Evolutionary conservation across 345 rosid genomes (phyloP), one percentile per base, ranked within the genome.

Genomic region (Cardamine chenopodiifolia): DNA sequence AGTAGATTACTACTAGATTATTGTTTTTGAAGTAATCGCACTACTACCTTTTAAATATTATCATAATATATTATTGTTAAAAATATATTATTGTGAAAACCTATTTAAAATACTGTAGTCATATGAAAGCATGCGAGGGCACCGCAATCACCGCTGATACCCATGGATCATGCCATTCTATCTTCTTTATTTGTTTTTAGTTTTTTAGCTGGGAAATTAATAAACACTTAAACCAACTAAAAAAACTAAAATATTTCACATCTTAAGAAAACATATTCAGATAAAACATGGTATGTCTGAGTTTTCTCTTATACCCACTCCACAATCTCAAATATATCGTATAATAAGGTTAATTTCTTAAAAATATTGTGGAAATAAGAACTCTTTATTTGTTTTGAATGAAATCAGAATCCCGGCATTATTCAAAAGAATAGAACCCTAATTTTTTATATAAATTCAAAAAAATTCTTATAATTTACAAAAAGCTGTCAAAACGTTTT

Each of bases 111-210:
- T 58, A 66, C 17, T 47, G 61, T 75, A 50, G 73, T 28, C 68
- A 68, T 65, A 70, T 37, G 61, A 77, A 70, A 70, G 60, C 80
- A 77, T 77, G 76, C 71, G 80, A 70, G 44, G 66, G 66, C 58
- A 76, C 80, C 80, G 75, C 75, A 44, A 69, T 55, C 74, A 45
- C 79, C 79, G 79, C 74, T 76, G 60, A 22, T 17, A 26, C 66
- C 60, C 63, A 62, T 34, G 66, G 66, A 54, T 62, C 60, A 70
- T 76, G 70, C 66, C 71, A 45, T 34, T 62, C 22, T 19, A 37
- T 63, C 11, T 76, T 76, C 11, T 29, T 39, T 37, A 4, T 61
- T 45, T 49, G 6, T 31, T 40, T 66, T 59, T 19, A n/a, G 11
- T 32, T 60, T 32, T 39, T 39, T 52, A 44, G 62, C 35, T 44